These are phyloP conservation scores for Umbilicus rupestris DNA, from an alignment of 164 flowering plant species.

Conservation along the genomic window DNA sequence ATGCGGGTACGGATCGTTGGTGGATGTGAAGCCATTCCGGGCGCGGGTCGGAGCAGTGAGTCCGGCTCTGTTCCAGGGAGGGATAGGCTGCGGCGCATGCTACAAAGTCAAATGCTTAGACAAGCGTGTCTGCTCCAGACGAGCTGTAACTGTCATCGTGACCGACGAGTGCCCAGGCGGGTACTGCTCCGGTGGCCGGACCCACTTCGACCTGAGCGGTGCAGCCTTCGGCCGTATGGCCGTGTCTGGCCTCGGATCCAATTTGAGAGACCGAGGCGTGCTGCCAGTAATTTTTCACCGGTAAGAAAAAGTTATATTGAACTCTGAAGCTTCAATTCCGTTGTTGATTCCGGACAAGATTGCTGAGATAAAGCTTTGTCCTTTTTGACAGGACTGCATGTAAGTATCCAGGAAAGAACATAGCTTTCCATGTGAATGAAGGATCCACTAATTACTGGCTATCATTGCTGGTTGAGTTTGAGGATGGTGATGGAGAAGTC, in stretches of 20 bases:
- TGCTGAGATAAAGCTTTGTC: background rate
- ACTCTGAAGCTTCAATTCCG: background rate
- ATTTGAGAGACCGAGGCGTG: constrained; percentile 73
- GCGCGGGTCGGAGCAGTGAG: constrained; percentile 94
- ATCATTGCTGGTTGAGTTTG: constrained; percentile 71
- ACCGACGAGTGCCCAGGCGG: constrained; percentile 97
- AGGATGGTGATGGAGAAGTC: constrained; percentile 89
- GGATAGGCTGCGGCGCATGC: constrained; percentile 95
- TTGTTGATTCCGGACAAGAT: background rate
- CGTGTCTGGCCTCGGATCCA: constrained; percentile 40
- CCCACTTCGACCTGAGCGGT: constrained; percentile 93
- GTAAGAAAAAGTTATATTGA: constrained; percentile 18
- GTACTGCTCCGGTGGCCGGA: constrained; percentile 39
- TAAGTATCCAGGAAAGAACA: constrained; percentile 67
- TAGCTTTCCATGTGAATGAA: constrained; percentile 87
- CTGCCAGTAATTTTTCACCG: constrained; percentile 60
- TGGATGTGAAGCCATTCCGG: constrained; percentile 70
- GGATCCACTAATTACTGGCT: constrained; percentile 90
- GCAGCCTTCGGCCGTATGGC: constrained; percentile 94
- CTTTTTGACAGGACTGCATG: constrained; percentile 62
- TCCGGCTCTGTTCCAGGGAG: constrained; percentile 63
- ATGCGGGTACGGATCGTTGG: constrained; percentile 89
- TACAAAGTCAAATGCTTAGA: constrained; percentile 84
- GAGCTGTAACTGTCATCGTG: constrained; percentile 87
- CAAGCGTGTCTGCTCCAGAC: constrained; percentile 56